A percentile compares a stretch with the other conserved stretches of the same genome.
These are phyloP conservation scores for Globisporangium spiculum DNA, from an alignment of 352 stramenopile species.

Conservation along the genomic window DNA sequence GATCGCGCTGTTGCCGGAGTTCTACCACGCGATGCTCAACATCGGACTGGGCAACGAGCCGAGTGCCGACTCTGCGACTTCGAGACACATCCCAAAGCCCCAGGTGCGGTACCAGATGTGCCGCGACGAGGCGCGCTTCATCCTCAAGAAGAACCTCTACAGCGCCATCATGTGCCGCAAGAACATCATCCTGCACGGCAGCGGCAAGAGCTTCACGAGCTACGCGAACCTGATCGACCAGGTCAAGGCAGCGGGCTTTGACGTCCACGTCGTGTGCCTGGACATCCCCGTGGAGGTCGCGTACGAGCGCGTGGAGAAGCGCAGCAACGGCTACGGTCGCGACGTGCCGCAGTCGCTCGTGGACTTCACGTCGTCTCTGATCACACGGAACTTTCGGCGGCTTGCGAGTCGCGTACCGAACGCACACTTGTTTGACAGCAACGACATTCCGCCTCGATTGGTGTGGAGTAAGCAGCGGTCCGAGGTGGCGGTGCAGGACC, in stretches of 20 bases:
- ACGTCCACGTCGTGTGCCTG: conserved; percentile 74
- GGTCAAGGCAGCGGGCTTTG: conserved; percentile 63
- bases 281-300: conserved; percentile 63
- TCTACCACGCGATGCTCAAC: conserved; percentile 83
- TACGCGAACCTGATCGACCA: conserved; percentile 64
- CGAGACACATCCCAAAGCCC: conserved; percentile 30
- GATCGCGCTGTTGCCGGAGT: conserved; percentile 75
- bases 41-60: conserved; percentile 68
- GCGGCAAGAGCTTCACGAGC: conserved; percentile 67
- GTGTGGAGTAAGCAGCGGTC: conserved; percentile 77
- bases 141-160: conserved; percentile 78
- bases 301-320: conserved; percentile 65
- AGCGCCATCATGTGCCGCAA: conserved; percentile 73
- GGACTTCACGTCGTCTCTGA: conserved; percentile 56
- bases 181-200: conserved; percentile 81
- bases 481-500: conserved; percentile 39
- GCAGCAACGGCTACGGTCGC: conserved; percentile 62
- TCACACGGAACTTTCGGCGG: conserved; percentile 64
- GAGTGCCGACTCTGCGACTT: conserved; percentile 15
- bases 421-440: conserved; percentile 70
- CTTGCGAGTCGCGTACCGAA: conserved; percentile 63
- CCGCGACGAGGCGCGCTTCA: conserved; percentile 76
- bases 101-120: conserved; percentile 78
- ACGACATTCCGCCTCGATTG: conserved; percentile 49
- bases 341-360: conserved; percentile 67